A percentile compares a stretch with the other conserved stretches of the same genome.
Evolutionary conservation across 1,139 yeast species (phyloP).

Genomic region (Sugiyamaella xylanicola): DNA sequence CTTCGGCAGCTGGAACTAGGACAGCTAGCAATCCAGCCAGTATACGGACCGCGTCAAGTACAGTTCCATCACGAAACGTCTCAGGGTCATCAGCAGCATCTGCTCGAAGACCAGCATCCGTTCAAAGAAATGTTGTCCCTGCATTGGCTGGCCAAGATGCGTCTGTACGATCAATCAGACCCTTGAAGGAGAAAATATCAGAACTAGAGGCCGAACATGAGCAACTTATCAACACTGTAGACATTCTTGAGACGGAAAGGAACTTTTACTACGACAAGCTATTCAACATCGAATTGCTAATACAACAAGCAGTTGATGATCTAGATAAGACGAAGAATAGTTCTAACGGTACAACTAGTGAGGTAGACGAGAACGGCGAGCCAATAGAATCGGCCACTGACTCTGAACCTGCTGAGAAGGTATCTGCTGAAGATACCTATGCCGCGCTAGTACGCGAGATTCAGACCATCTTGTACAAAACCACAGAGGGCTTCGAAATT

Average conservation of each 20-base stretch:
- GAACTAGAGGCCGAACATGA: constrained; percentile 49
- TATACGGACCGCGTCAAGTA: constrained; percentile 3
- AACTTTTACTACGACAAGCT: constrained; percentile 88
- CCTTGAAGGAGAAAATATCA: constrained; percentile 33
- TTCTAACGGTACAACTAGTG: constrained; percentile 19
- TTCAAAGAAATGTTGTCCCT: constrained; percentile 28
- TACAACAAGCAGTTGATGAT: constrained; percentile 63
- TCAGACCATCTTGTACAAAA: constrained; percentile 73
- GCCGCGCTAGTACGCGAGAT: constrained; percentile 48
- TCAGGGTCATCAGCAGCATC: constrained; percentile 15
- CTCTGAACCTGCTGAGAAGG: constrained; percentile 34
- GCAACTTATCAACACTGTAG: constrained; percentile 50
- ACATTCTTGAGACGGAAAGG: constrained; percentile 59
- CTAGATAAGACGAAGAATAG: constrained; percentile 41
- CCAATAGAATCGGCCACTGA: constrained; percentile 17
- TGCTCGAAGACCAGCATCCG: constrained; percentile 31
- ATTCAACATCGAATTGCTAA: constrained; percentile 81
- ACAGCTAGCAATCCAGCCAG: constrained; percentile 9
- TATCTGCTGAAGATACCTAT: constrained; percentile 25
- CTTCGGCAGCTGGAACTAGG: constrained; percentile 17
- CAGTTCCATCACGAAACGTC: constrained; percentile 10
- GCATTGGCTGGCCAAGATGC: constrained; percentile 24
- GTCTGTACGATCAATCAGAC: constrained; percentile 23
- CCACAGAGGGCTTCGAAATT: constrained; percentile 68
- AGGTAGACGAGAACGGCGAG: constrained; percentile 21